Evolutionary conservation across 176 grass and related monocot genomes (phyloP).

Genomic region (Rhipidocladum racemiflorum): DNA sequence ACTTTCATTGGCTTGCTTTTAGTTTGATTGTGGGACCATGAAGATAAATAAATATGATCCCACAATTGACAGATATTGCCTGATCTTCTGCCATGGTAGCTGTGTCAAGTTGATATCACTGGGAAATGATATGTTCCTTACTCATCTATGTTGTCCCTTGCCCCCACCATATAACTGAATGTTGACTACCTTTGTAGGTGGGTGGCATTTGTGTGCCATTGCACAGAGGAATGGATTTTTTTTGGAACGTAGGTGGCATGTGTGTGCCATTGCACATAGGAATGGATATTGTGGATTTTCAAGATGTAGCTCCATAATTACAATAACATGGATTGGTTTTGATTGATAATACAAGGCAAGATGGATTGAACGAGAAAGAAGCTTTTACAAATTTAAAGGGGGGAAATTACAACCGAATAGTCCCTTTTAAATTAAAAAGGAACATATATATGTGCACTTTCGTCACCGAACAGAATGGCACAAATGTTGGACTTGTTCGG

Average conservation of each 20-base stretch:
- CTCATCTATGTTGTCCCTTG: conserved; percentile 78
- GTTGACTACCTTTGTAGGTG: not conserved
- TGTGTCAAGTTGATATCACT: conserved; percentile 37
- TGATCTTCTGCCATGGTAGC: conserved; percentile 48
- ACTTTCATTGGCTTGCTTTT: not conserved
- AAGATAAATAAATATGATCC: conserved; percentile 58
- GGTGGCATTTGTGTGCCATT: not conserved
- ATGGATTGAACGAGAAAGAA: not conserved
- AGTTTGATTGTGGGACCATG: conserved; percentile 47
- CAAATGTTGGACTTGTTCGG: not conserved
- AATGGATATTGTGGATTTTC: not conserved
- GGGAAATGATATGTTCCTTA: conserved; percentile 66
- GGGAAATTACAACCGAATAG: not conserved
- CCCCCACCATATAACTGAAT: not conserved
- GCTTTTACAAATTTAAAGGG: not conserved
- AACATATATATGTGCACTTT: not conserved
- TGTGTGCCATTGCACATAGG: not conserved
- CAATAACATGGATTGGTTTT: not conserved
- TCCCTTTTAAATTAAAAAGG: not conserved
- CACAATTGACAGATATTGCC: conserved; percentile 43
- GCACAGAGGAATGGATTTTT: not conserved
- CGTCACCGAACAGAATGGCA: not conserved
- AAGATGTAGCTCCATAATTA: not conserved
- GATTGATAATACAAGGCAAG: not conserved
- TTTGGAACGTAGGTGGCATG: not conserved